Evolutionary conservation across 208 protist genomes (phyloP).

Genomic region (Acanthamoeba healyi): DNA sequence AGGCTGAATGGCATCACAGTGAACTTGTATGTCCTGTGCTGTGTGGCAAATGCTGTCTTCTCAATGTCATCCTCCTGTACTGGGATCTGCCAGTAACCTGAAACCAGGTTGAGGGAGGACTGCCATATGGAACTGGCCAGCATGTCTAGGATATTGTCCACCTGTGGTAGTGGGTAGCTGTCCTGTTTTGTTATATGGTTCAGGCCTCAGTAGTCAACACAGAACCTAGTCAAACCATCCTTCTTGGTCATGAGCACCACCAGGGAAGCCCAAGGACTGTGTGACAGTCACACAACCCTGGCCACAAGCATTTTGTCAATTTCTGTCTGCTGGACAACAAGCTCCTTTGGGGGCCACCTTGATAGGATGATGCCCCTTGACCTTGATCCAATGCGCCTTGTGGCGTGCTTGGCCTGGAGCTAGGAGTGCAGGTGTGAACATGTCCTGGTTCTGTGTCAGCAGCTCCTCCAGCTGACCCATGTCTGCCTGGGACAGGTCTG

Average conservation of each 20-base stretch:
- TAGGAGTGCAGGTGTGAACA: background rate
- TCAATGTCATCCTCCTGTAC: conserved; percentile 33
- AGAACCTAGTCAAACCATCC: background rate
- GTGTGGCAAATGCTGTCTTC: conserved; percentile 71
- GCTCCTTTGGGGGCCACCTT: background rate
- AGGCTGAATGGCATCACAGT: background rate
- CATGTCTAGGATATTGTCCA: background rate
- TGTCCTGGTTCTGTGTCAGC: background rate
- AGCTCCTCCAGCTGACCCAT: background rate
- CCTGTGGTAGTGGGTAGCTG: background rate
- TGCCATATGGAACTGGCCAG: background rate
- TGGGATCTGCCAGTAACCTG: conserved; percentile 60
- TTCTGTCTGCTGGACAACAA: background rate
- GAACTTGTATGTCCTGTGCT: conserved; percentile 45
- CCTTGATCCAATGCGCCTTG: background rate
- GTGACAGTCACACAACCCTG: background rate
- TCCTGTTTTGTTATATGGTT: background rate
- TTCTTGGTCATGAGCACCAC: background rate
- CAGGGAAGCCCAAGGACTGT: background rate
- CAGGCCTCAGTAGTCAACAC: background rate
- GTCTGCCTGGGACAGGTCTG: background rate
- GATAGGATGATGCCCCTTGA: background rate
- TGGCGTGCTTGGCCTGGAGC: background rate
- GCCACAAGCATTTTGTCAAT: background rate
- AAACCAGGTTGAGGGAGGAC: conserved; percentile 13